Evolutionary conservation across 2,329 filamentous ascomycete genomes (phyloP).

Genomic region (Pseudocercospora pini-densiflorae): DNA sequence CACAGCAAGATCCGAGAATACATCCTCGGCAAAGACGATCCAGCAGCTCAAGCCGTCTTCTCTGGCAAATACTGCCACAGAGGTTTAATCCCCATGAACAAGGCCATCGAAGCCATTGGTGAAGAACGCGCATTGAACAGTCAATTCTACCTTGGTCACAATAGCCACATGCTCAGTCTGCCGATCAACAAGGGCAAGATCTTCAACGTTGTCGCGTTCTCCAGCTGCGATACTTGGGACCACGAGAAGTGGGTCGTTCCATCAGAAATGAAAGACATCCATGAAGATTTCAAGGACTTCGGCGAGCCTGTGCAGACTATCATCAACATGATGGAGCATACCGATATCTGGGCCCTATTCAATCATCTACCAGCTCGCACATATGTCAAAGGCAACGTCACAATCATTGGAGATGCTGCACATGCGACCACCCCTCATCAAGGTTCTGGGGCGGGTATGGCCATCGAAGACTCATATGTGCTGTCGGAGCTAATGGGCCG

Average conservation of each 20-base stretch:
- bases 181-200: constrained; percentile 40
- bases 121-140: constrained; percentile 53
- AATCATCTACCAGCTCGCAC: constrained; percentile 45
- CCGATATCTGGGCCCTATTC: constrained; percentile 40
- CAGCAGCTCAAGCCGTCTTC: constrained; percentile 54
- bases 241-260: constrained; percentile 15
- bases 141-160: constrained; percentile 39
- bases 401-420: constrained; percentile 51
- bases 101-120: constrained; percentile 56
- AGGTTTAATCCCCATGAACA: constrained; percentile 60
- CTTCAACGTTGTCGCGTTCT: constrained; percentile 30
- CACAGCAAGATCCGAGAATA: constrained; percentile 25
- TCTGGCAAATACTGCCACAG: constrained; percentile 65
- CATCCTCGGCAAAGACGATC: constrained; percentile 38
- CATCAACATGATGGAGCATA: constrained; percentile 24
- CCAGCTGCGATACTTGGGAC: constrained; percentile 28
- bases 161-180: constrained; percentile 63
- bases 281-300: constrained; percentile 19
- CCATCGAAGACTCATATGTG: constrained; percentile 37
- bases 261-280: background rate
- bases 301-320: constrained; percentile 22
- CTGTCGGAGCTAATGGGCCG: constrained; percentile 1
- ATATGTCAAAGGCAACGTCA: constrained; percentile 43
- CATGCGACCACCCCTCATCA: constrained; percentile 49
- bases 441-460: constrained; percentile 39